A percentile compares a stretch with the other conserved stretches of the same genome.
Evolutionary conservation across 1,139 yeast species (phyloP).

Genomic region (Kodamaea sp.): DNA sequence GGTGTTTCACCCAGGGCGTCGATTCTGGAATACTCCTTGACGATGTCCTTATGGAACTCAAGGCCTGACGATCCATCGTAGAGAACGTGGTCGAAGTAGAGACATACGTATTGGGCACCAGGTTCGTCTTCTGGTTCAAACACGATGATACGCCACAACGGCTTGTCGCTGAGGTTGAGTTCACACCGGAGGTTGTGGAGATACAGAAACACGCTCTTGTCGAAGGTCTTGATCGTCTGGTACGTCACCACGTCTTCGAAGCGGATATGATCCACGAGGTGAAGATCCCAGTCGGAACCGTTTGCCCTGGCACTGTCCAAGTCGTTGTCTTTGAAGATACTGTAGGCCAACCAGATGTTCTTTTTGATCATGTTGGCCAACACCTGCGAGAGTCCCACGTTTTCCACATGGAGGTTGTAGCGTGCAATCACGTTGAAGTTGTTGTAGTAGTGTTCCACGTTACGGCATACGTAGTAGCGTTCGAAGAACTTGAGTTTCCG

Average conservation of each 20-base stretch:
- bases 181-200: constrained; percentile 20
- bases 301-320: constrained; percentile 13
- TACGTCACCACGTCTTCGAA: constrained; percentile 29
- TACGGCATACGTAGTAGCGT: constrained; percentile 29
- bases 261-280: constrained; percentile 20
- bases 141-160: constrained; percentile 33
- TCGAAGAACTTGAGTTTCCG: constrained; percentile 3
- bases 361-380: constrained; percentile 21
- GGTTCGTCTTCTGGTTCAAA: constrained; percentile 7
- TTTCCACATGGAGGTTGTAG: constrained; percentile 21
- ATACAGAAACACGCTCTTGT: constrained; percentile 15
- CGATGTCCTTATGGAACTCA: constrained; percentile 16
- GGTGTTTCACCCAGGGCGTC: constrained; percentile 2
- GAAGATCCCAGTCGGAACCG: constrained; percentile 19
- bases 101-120: constrained; percentile 12
- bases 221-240: constrained; percentile 16
- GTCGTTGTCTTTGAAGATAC: constrained; percentile 18
- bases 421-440: constrained; percentile 31
- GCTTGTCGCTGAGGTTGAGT: constrained; percentile 17
- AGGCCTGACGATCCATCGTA: constrained; percentile 17
- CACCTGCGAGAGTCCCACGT: constrained; percentile 26
- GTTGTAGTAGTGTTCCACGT: constrained; percentile 23
- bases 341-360: constrained; percentile 24
- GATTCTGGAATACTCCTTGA: constrained; percentile 9
- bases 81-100: constrained; percentile 15